phyloP scores from a whole-genome alignment of 2,329 filamentous ascomycete species.

The Lomentospora prolificans region DNA sequence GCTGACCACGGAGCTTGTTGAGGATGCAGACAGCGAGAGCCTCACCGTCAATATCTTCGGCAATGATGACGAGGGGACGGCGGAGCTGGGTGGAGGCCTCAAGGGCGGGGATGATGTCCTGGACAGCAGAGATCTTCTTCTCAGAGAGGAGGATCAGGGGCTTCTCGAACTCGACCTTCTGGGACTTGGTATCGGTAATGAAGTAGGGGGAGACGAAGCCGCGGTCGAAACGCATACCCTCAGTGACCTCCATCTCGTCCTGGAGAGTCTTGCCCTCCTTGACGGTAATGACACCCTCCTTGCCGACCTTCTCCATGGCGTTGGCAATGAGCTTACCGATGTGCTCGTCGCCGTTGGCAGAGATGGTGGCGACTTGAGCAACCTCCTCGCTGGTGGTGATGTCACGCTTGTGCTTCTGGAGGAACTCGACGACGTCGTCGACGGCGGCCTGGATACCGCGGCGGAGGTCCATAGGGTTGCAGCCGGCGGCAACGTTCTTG shows the following conservation, averaged over 20 bases:
- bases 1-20: constrained; percentile 99
- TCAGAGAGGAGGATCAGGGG: constrained; percentile 95
- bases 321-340: constrained; percentile 93
- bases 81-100: constrained; percentile 94
- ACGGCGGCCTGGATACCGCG: constrained; percentile 95
- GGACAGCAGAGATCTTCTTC: constrained; percentile 99
- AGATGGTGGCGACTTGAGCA: constrained; percentile 96
- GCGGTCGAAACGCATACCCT: constrained; percentile 99
- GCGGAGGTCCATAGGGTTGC: constrained; percentile 98
- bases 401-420: constrained; percentile 93
- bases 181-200: constrained; percentile 97
- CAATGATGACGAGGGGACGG: constrained; percentile 94
- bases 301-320: constrained; percentile 99
- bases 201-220: constrained; percentile 99
- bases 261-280: constrained; percentile 99
- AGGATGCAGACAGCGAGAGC: constrained; percentile 97
- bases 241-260: constrained; percentile 96
- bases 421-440: constrained; percentile 85
- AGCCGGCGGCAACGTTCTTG: constrained; percentile 98
- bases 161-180: constrained; percentile 99
- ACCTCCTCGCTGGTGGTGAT: constrained; percentile 97
- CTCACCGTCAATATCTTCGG: constrained; percentile 98
- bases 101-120: constrained; percentile 96
- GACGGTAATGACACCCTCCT: constrained; percentile 99
- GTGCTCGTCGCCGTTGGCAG: constrained; percentile 91